These are phyloP conservation scores for Lotus japonicus DNA, from an alignment of 306 rosid genomes.

Conservation along the genomic window DNA sequence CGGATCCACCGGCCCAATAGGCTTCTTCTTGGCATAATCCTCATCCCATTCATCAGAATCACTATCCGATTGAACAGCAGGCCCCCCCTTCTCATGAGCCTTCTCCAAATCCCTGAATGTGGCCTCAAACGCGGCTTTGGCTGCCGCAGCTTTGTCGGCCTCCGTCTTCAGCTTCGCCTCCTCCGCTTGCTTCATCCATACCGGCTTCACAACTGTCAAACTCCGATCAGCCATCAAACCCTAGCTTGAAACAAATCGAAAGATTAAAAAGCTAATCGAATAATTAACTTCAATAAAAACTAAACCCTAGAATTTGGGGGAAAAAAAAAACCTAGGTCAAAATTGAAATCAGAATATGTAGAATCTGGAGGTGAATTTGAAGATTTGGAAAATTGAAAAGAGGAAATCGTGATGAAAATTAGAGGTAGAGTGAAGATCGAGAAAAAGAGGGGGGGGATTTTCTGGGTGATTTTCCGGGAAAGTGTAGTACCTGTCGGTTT, in stretches of 20 bases:
- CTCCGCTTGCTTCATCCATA: slow-evolving; percentile 98
- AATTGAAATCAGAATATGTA: background rate
- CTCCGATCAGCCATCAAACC: slow-evolving; percentile 81
- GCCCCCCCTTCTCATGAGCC: slow-evolving; percentile 37
- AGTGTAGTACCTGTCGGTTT: background rate
- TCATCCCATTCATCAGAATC: slow-evolving; percentile 72
- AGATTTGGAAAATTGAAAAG: background rate
- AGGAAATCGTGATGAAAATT: background rate
- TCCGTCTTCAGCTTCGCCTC: slow-evolving; percentile 91
- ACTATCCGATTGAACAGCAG: slow-evolving; percentile 58
- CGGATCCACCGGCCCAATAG: slow-evolving; percentile 87
- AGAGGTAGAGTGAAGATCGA: background rate
- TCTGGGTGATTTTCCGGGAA: background rate
- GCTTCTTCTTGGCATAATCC: slow-evolving; percentile 59
- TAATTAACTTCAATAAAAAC: too few relatives aligned
- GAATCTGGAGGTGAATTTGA: too few relatives aligned
- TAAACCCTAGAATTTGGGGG: slow-evolving; percentile 11
- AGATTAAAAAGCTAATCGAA: background rate
- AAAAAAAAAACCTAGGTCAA: background rate
- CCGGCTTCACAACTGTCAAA: slow-evolving; percentile 57
- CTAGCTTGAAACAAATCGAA: background rate
- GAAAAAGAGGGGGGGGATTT: background rate
- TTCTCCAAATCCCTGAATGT: slow-evolving; percentile 79
- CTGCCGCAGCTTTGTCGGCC: slow-evolving; percentile 92
- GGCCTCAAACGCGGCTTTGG: slow-evolving; percentile 95